These are phyloP conservation scores for Xylariaceae sp. DNA, from an alignment of 2,329 filamentous ascomycete genomes.

Conservation along the genomic window DNA sequence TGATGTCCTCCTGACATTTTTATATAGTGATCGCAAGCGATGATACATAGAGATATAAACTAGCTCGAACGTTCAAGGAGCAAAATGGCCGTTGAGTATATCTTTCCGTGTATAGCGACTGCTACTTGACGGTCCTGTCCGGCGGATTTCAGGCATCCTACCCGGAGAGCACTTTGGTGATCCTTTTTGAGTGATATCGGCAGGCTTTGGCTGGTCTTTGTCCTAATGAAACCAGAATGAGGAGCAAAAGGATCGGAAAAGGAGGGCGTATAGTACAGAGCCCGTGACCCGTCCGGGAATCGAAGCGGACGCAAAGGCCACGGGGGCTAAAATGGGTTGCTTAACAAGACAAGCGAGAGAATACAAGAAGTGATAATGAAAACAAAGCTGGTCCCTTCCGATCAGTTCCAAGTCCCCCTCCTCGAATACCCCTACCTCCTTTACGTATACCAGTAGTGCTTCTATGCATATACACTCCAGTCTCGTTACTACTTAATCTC, in stretches of 20 bases:
- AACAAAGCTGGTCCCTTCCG: conserved; percentile 11
- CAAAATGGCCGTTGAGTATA: conserved; percentile 21
- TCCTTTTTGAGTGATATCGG: conserved; percentile 22
- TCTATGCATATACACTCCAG: neutral
- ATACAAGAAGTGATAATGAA: conserved; percentile 16
- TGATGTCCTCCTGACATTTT: conserved; percentile 8
- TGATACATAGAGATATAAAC: conserved; percentile 24
- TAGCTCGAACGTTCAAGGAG: conserved; percentile 21
- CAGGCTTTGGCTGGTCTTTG: conserved; percentile 23
- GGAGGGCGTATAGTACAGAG: conserved; percentile 10
- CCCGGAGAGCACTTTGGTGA: conserved; percentile 18
- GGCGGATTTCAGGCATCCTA: conserved; percentile 19
- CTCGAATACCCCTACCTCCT: neutral
- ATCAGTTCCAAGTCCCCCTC: neutral
- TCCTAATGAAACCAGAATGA: conserved; percentile 19
- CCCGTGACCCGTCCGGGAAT: conserved; percentile 4
- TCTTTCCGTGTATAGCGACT: conserved; percentile 21
- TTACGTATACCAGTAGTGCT: neutral
- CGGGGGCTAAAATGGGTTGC: conserved; percentile 6
- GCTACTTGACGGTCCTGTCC: conserved; percentile 19
- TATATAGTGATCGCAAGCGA: conserved; percentile 40
- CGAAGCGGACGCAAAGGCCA: conserved; percentile 6
- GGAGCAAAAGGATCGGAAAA: conserved; percentile 23
- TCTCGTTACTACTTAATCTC: too few species aligned
- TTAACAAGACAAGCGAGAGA: conserved; percentile 11